A percentile compares a stretch with the other conserved stretches of the same genome.
These are phyloP conservation scores for Venturia effusa DNA, from an alignment of 2,329 filamentous ascomycete species.

Conservation along the genomic window DNA sequence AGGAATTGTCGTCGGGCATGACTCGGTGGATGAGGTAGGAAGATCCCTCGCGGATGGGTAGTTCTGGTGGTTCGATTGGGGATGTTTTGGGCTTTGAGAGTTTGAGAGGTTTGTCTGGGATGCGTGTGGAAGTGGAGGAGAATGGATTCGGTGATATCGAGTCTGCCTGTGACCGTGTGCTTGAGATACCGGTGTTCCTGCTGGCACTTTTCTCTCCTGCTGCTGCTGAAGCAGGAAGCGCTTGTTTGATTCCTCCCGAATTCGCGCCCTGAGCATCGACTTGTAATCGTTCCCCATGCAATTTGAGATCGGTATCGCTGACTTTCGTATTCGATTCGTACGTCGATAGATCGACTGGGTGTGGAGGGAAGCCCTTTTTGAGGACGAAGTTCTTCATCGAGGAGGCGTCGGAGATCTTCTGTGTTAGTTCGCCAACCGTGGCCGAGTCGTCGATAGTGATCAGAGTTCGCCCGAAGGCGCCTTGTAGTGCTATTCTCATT, in stretches of 20 bases:
- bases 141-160: slow-evolving; percentile 15
- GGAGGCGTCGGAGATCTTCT: slow-evolving; percentile 52
- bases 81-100: slow-evolving; percentile 14
- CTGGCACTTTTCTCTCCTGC: slow-evolving; percentile 14
- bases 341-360: slow-evolving; percentile 50
- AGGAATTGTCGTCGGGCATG: slow-evolving; percentile 95
- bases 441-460: slow-evolving; percentile 59
- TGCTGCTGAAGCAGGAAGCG: not conserved
- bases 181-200: slow-evolving; percentile 14
- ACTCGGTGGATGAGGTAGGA: slow-evolving; percentile 65
- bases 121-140: slow-evolving; percentile 12
- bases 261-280: slow-evolving; percentile 38
- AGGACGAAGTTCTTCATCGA: slow-evolving; percentile 57
- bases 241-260: slow-evolving; percentile 14
- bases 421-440: slow-evolving; percentile 50
- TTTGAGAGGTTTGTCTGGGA: slow-evolving; percentile 4
- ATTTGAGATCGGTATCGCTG: slow-evolving; percentile 46
- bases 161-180: slow-evolving; percentile 9
- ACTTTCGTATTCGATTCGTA: slow-evolving; percentile 40
- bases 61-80: slow-evolving; percentile 48
- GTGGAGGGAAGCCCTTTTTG: slow-evolving; percentile 77
- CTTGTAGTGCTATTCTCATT: slow-evolving; percentile 8
- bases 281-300: slow-evolving; percentile 61
- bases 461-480: slow-evolving; percentile 60
- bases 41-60: slow-evolving; percentile 44